Evolutionary conservation across 2,329 filamentous ascomycete species (phyloP).

Genomic region (Rhytidhysteron rufulum): DNA sequence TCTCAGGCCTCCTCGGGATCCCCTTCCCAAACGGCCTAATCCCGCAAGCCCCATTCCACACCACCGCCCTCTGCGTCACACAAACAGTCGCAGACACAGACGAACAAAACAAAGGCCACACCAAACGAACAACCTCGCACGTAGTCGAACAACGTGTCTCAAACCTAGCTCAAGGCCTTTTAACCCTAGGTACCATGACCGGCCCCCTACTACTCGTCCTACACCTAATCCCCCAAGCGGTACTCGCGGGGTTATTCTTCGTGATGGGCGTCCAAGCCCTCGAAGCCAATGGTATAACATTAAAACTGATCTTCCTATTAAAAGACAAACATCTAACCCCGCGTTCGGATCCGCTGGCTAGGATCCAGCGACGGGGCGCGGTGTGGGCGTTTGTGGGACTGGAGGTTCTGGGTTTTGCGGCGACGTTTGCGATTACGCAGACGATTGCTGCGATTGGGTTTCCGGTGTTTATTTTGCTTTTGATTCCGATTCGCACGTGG

Average conservation of each 20-base stretch:
- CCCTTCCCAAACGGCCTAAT: constrained; percentile 57
- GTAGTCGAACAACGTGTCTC: constrained; percentile 57
- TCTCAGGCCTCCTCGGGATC: constrained; percentile 54
- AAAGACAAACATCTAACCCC: constrained; percentile 47
- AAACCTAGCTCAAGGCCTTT: constrained; percentile 54
- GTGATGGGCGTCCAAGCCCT: constrained; percentile 53
- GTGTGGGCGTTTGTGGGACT: constrained; percentile 50
- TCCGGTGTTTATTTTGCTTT: constrained; percentile 53
- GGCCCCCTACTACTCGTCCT: constrained; percentile 52
- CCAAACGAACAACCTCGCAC: constrained; percentile 39
- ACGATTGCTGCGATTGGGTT: constrained; percentile 59
- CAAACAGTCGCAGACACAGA: constrained; percentile 37
- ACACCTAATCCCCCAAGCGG: constrained; percentile 51
- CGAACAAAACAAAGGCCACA: constrained; percentile 43
- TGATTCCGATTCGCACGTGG: constrained; percentile 53
- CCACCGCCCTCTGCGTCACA: constrained; percentile 47
- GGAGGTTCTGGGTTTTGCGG: constrained; percentile 50
- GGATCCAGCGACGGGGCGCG: constrained; percentile 40
- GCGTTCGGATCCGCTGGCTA: constrained; percentile 45
- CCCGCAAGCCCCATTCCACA: constrained; percentile 59
- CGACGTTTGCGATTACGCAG: constrained; percentile 56
- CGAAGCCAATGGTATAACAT: constrained; percentile 51
- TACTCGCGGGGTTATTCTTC: constrained; percentile 57
- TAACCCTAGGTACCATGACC: constrained; percentile 55
- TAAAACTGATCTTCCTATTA: constrained; percentile 49